Evolutionary conservation across 768 basidiomycete species (phyloP).

Genomic region (Podaxis pistillaris): DNA sequence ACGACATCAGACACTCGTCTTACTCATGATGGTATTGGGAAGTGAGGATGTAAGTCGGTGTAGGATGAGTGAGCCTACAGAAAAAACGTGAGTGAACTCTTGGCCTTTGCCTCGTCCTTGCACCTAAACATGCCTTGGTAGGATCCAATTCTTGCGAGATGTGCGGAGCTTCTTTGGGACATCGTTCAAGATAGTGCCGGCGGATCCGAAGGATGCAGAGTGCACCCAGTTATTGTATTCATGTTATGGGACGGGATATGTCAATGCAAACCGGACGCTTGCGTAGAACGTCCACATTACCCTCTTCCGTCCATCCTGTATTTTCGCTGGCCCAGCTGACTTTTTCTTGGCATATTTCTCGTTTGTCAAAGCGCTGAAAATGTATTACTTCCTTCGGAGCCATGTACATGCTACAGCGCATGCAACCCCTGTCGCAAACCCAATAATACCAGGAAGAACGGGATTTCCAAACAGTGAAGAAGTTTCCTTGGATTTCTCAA

Average conservation of each 20-base stretch:
- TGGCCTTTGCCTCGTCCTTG: not conserved
- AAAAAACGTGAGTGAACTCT: conserved; percentile 64
- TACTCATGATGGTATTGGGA: conserved; percentile 93
- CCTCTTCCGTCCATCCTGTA: not conserved
- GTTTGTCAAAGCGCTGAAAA: not conserved
- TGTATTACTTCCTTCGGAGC: conserved; percentile 1
- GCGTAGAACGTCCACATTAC: conserved; percentile 39
- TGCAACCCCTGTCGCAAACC: conserved; percentile 2
- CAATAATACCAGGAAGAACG: conserved; percentile 8
- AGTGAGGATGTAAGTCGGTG: conserved; percentile 95
- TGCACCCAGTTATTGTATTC: conserved; percentile 73
- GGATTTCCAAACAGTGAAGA: not conserved
- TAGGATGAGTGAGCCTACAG: conserved; percentile 79
- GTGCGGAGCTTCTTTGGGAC: conserved; percentile 82
- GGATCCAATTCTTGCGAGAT: conserved; percentile 91
- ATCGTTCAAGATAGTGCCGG: conserved; percentile 84
- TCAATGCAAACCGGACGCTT: conserved; percentile 81
- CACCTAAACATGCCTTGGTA: conserved; percentile 27
- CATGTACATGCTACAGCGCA: not conserved
- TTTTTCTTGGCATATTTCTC: not conserved
- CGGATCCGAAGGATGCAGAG: conserved; percentile 48
- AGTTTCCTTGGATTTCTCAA: not conserved
- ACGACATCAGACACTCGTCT: conserved; percentile 81
- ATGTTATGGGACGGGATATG: conserved; percentile 90
- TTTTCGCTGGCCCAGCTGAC: not conserved